These are phyloP conservation scores for Mercurialis annua DNA, from an alignment of 345 rosid genomes.

Conservation along the genomic window DNA sequence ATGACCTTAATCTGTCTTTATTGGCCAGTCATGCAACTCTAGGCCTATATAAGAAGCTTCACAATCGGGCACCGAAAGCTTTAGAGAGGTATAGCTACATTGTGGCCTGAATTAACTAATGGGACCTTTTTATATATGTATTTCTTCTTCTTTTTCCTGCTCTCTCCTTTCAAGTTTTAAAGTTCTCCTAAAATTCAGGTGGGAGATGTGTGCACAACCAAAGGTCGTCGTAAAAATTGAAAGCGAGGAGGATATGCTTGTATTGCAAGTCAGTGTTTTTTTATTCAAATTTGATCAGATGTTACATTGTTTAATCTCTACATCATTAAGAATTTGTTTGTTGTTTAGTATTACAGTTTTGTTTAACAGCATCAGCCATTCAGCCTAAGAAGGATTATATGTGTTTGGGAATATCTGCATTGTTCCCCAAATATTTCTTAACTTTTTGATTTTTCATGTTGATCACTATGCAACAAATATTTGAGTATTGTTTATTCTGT, in stretches of 20 bases:
- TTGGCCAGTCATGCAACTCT: slow-evolving; percentile 85
- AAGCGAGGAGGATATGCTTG: slow-evolving; percentile 83
- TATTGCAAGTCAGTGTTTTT: slow-evolving; percentile 66
- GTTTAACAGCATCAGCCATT: too few species aligned
- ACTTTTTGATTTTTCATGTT: too few species aligned
- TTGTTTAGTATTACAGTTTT: too few species aligned
- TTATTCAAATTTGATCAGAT: too few species aligned
- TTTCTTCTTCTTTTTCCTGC: not conserved
- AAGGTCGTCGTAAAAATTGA: slow-evolving; percentile 96
- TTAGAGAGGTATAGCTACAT: slow-evolving; percentile 50
- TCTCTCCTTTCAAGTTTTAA: not conserved
- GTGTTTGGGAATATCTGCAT: too few species aligned
- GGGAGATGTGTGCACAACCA: slow-evolving; percentile 96
- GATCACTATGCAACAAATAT: too few species aligned
- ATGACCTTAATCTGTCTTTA: slow-evolving; percentile 9
- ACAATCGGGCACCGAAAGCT: slow-evolving; percentile 77
- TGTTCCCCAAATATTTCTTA: too few species aligned
- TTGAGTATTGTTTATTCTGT: too few species aligned
- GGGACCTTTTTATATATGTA: not conserved
- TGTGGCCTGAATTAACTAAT: not conserved
- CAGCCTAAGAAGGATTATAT: too few species aligned
- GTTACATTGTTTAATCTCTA: not conserved
- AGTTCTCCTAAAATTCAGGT: slow-evolving; percentile 44
- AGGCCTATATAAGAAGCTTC: slow-evolving; percentile 85
- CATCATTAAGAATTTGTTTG: not conserved